Evolutionary conservation across 2,329 filamentous ascomycete genomes (phyloP), one percentile per base, ranked within the genome.

Genomic region (Hypoxylon sp.): DNA sequence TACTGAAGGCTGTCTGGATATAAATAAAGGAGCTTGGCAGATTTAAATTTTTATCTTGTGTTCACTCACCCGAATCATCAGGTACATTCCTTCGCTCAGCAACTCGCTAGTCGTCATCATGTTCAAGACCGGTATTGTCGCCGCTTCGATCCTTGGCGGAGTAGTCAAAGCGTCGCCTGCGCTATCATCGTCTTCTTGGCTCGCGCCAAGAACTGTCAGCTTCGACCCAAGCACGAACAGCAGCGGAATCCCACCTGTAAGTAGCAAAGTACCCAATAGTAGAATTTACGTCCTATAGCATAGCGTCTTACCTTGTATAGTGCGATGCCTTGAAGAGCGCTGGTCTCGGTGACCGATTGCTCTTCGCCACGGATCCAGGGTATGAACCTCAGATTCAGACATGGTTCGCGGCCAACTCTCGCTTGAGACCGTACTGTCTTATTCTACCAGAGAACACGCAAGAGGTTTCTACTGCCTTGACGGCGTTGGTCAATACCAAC

Each of bases 351-450:
- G 44, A 60, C 31, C 55, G 63, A 41, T 19, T 65, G 2, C 57
- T 65, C 7, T 57, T 50, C 11, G 51, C 63, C 2, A 58, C 52
- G 1, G 59, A 65, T 26, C 26, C 51, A 7, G 55, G 13, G 7
- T 65, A 64, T 26, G 53, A 60, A 34, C 32, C 53, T 15, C 55
- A 65, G n/a, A 52, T 64, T 34, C 25, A 56, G 29, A 51, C 63
- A 12, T 65, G 61, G 62, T 63, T 38, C 20, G 38, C 61, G 4
- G 51, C 25, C 8, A 64, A 63, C 29, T 23, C n/a, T 9, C 62
- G 62, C n/a, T 13, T 59, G 36, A 60, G 47, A 21, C 62, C 63
- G 7, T 55, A 60, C 34, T 65, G 61, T 15, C 54, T 65, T n/a
- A 48, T 65, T 29, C 37, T 65, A 9, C 63, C 61, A n/a, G 52